Base-by-base conservation (phyloP, 352 stramenopile species). In the Globisporangium abappressorium region DNA sequence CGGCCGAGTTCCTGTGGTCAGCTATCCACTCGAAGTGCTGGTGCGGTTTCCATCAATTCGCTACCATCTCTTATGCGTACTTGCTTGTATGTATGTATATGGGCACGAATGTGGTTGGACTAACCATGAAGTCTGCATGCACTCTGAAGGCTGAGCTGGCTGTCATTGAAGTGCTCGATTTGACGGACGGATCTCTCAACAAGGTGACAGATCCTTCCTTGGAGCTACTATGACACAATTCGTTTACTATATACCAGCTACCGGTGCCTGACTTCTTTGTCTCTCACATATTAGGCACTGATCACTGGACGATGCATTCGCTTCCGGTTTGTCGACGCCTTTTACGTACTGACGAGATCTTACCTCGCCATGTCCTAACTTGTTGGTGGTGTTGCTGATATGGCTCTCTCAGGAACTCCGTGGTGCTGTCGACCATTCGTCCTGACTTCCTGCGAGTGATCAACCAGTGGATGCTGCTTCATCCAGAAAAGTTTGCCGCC, bases 21-120 rank as follows among this genome's bases (percentile, higher is more conserved):
- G 81, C 26, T 89, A 83, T 26, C 81, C 79, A 0, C 68, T 87
- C 26, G 72, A 86, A 55, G 76, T 58, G 8, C 68, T 87, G 69
- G 81, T 89, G 69, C 38, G 55, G 24, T 14, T 41, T 41, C 12
- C 34, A 41, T 41, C 7, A 9, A 41, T 41, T 41, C 34, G 5
- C 30, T 33, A 41, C 12, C 34, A 41, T 14, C 34, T 41, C 34
- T 14, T 41, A 41, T 41, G 30, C 30, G 30, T 33, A 5, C 30
- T 33, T 33, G 5, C 30, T 33, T 33, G 30, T 41, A 14, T 2
- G 12, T 41, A 14, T 41, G 34, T 41, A 14, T 41, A 14, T 41
- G 34, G 34, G 9, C 34, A 41, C 34, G 34, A 14, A 41, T 14
- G 22, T 34, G 12, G 24, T 20, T 58, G 9, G 1, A 26, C 24